Evolutionary conservation across 2,329 filamentous ascomycete genomes (phyloP), one percentile per base, ranked within the genome.

Genomic region (Penicillium sp.): DNA sequence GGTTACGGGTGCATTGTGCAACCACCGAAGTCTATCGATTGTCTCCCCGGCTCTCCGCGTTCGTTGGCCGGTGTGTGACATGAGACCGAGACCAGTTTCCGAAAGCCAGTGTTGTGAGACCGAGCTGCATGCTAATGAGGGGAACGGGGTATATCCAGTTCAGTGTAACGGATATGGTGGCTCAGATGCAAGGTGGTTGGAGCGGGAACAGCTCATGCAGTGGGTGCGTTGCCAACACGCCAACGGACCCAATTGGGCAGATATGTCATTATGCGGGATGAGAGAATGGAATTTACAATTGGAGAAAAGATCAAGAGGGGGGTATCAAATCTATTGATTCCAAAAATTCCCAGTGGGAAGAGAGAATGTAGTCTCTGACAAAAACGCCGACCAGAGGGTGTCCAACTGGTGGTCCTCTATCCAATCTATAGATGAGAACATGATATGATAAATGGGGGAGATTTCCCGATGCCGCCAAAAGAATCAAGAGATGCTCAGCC

Each of bases 301-400:
- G n/a, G 13, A 36, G 11, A 2, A 10, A 29, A 39, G 14, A 47
- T 38, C n/a, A 49, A 16, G 32, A 44, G 24, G 72, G 58, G 50
- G 67, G 57, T 62, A 65, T 61, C 61, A 63, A 66, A 55, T 65
- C 63, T 65, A 63, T 65, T 60, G 51, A 58, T 59, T 53, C 40
- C 49, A 46, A 34, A 52, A 49, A 52, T 52, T 52, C 24, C 18
- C 40, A 40, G 24, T 21, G 29, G 31, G 6, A 36, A 27, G 18
- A 32, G 53, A 48, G 58, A 64, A 51, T 55, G 52, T 58, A 44
- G 57, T 61, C 61, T 63, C 51, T 8, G 50, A 58, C 52, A 62
- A 61, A 60, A 57, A 60, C 56, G 55, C 53, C 60, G 24, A 56
- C 38, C 49, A 52, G 43, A 55, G 18, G 52, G 47, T 48, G 27